A percentile compares a stretch with the other conserved stretches of the same genome.
Conservation (phyloP, 805 yeast species). For the Yarrowia divulgata region DNA sequence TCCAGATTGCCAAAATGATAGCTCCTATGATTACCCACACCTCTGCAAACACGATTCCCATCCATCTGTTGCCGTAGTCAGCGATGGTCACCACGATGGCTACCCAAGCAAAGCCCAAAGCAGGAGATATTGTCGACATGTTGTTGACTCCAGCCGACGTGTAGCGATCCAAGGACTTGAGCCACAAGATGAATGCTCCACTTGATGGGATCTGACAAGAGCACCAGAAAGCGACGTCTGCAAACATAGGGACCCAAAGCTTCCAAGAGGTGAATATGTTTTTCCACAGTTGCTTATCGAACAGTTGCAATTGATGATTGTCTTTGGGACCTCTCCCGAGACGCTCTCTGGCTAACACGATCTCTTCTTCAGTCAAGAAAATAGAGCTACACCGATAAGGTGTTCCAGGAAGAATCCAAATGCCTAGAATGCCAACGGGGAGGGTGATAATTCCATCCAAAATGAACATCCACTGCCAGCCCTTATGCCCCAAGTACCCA, state of each 20-base stretch:
- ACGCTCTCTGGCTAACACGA: not conserved
- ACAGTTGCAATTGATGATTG: not conserved
- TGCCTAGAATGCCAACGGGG: not conserved
- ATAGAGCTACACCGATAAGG: not conserved
- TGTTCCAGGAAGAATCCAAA: constrained; percentile 3
- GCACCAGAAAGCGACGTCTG: not conserved
- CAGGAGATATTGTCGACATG: not conserved
- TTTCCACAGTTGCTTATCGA: not conserved
- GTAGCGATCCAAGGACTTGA: not conserved
- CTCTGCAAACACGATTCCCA: not conserved
- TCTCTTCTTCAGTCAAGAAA: not conserved
- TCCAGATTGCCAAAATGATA: not conserved
- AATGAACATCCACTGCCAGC: constrained; percentile 2
- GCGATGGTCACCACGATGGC: not conserved
- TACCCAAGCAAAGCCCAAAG: constrained; percentile 2
- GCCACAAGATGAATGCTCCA: not conserved
- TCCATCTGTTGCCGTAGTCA: constrained; percentile 1
- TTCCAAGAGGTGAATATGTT: not conserved
- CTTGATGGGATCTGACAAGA: not conserved
- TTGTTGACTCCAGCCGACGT: not conserved
- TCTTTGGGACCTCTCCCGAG: not conserved
- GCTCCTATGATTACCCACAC: not conserved
- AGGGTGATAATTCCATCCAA: not conserved
- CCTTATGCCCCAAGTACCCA: not conserved
- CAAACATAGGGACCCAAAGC: not conserved